Evolutionary conservation across 306 rosid genomes (phyloP), one percentile per base, ranked within the genome.

Genomic region (Lupinus albus): DNA sequence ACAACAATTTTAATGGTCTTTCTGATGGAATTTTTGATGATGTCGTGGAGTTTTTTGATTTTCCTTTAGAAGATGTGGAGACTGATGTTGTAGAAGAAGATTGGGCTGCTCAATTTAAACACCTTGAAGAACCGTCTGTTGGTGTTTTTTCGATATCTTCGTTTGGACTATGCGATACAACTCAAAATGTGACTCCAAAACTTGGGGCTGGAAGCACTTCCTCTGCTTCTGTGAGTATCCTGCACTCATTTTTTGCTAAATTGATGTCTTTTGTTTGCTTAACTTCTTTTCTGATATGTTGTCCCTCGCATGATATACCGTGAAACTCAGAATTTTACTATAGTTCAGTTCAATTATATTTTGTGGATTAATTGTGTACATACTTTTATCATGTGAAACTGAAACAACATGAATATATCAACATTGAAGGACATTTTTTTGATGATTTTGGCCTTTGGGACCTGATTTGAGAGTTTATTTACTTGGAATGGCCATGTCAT

Each of bases 41-140:
- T 32, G 78, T 79, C 17, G 39, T 81, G 21, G 79, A 68, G 18
- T 48, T 75, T 53, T 77, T 87, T 3, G 82, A 89, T 70, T 85
- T 87, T 2, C 85, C 85, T 2, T 20, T 80, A 63, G 96, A 89
- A 61, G 96, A 89, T 74, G 72, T 80, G 65, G 96, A 84, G 63
- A 67, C 30, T 57, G 70, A 64, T 70, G 71, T 52, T 39, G 74
- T 28, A 47, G 88, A 69, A 13, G 83, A 80, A 16, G 91, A 86
- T 76, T 89, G 96, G 95, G 76, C 66, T 68, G 68, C 82, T 21
- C 76, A 79, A 51, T 75, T 89, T 12, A 85, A 85, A 15, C 35
- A 14, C 41, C 70, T 84, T 41, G 96, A 89, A 25, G 88, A 82
- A 7, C 87, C 95, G 6, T 41, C 75, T 18, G 64, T 79, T 41